A percentile compares a stretch with the other conserved stretches of the same genome.
These are phyloP conservation scores for Raffaelea ambrosiae DNA, from an alignment of 2,329 filamentous ascomycete genomes.

Conservation along the genomic window DNA sequence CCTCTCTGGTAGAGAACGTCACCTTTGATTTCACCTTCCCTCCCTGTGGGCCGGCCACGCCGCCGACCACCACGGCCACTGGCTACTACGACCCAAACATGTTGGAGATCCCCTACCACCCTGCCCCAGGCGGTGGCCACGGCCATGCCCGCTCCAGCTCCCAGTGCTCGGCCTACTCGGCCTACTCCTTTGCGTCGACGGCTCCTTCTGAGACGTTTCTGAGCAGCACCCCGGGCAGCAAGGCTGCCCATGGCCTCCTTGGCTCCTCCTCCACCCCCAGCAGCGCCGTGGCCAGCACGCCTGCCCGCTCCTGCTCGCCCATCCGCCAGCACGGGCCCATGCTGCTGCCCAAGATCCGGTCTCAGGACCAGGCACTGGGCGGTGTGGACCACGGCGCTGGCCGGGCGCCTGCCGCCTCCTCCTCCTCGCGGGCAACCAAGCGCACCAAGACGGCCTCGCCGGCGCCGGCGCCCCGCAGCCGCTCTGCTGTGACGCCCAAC, in stretches of 20 bases:
- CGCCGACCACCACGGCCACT: constrained; percentile 24
- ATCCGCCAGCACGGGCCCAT: constrained; percentile 71
- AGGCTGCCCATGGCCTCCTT: not conserved
- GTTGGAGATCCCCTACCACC: constrained; percentile 43
- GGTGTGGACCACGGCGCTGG: constrained; percentile 24
- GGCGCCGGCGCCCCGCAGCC: constrained; percentile 19
- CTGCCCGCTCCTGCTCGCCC: constrained; percentile 50
- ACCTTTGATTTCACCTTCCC: constrained; percentile 54
- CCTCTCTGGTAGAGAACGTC: constrained; percentile 54
- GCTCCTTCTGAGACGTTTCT: constrained; percentile 44
- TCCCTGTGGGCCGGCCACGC: constrained; percentile 40
- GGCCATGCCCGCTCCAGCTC: constrained; percentile 56
- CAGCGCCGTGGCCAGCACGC: constrained; percentile 59
- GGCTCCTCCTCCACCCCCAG: no score
- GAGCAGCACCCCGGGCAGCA: constrained; percentile 26
- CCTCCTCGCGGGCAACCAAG: constrained; percentile 35
- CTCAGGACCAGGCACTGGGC: constrained; percentile 71
- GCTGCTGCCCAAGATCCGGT: constrained; percentile 76
- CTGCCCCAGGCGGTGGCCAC: constrained; percentile 9
- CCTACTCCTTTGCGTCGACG: constrained; percentile 59
- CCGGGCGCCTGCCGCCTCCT: no score
- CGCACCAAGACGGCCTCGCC: constrained; percentile 45
- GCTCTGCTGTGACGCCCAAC: constrained; percentile 1
- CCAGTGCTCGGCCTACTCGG: constrained; percentile 44
- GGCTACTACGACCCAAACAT: constrained; percentile 50